Evolutionary conservation across 495 filamentous ascomycete species (phyloP), one percentile per base, ranked within the genome.

Genomic region (Trichocladium uniseriatum): DNA sequence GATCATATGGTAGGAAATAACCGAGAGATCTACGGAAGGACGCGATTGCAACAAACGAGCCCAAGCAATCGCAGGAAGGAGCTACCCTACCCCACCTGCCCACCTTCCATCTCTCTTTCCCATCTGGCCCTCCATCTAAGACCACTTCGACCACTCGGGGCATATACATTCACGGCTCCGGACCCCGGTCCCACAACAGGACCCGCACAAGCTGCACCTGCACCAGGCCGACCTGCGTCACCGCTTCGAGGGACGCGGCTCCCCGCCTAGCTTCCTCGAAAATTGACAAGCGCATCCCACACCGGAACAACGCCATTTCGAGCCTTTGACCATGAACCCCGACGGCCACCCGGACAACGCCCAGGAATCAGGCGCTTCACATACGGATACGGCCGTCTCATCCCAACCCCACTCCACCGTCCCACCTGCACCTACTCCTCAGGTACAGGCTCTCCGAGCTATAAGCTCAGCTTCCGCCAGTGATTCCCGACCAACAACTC

Each of bases 161-260:
- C 20, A 36, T 13, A 24, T 13, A 11, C 21, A 40, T 2, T 24
- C 43, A 46, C 22, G 14, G 14, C 32, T 27, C 19, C 13, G 31
- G 7, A 47, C 45, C 52, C 52, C 39, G 36, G 43, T 37, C 47
- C 35, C 32, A 48, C 49, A 59, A 21, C 34, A 42, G 39, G 47
- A 48, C 45, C 48, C 53, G 49, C 58, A 57, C 41, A 21, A 52
- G 49, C 42, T 57, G 58, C 59, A 59, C 48, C 51, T 59, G 57
- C 57, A 54, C 15, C 36, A 49, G 11, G 49, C 34, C 50, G 44
- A 58, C 42, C 53, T 53, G 55, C 55, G 55, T 59, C 59, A 59
- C 59, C 43, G 41, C 48, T 45, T 57, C 41, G 42, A 57, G 43
- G 45, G 28, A 48, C 41, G 38, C 45, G 41, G 41, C 28, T 42